phyloP scores from a whole-genome alignment of 140 eudicot species.

The Stevia rebaudiana region DNA sequence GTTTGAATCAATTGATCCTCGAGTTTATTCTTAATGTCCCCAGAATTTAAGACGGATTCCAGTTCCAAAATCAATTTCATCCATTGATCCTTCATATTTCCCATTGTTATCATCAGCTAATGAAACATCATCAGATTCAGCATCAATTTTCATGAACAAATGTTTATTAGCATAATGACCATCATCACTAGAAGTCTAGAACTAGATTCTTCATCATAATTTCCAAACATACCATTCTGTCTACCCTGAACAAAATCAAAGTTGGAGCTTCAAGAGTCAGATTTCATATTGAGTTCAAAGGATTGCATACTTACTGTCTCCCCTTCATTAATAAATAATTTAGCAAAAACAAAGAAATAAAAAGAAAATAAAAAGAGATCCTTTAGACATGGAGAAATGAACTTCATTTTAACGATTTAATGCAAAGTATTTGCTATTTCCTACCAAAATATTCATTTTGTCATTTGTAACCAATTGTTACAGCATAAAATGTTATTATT shows the following conservation, averaged over 20 bases:
- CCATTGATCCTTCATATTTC: slow-evolving; percentile 29
- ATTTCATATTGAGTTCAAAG: too few relatives aligned
- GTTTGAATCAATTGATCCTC: slow-evolving; percentile 62
- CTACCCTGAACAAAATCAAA: slow-evolving; percentile 68
- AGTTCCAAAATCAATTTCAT: slow-evolving; percentile 43
- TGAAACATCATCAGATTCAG: slow-evolving; percentile 33
- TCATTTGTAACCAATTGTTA: too few relatives aligned
- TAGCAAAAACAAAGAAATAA: too few relatives aligned
- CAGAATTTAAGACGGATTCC: slow-evolving; percentile 26
- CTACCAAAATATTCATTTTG: too few relatives aligned
- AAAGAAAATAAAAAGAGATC: too few relatives aligned
- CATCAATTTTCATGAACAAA: neutral
- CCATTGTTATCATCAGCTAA: slow-evolving; percentile 27
- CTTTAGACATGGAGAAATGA: too few relatives aligned
- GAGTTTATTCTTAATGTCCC: slow-evolving; percentile 36
- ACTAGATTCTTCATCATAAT: slow-evolving; percentile 46
- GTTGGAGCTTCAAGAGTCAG: slow-evolving; percentile 53
- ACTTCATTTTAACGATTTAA: too few relatives aligned
- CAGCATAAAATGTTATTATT: too few relatives aligned
- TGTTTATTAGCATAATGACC: slow-evolving; percentile 32
- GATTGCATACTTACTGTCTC: too few relatives aligned
- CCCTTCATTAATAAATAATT: too few relatives aligned
- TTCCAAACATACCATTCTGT: slow-evolving; percentile 30
- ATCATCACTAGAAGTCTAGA: too few relatives aligned
- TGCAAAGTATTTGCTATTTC: too few relatives aligned